These are phyloP conservation scores for Ensete glaucum DNA, from an alignment of 176 grass and related monocot species.

Conservation along the genomic window DNA sequence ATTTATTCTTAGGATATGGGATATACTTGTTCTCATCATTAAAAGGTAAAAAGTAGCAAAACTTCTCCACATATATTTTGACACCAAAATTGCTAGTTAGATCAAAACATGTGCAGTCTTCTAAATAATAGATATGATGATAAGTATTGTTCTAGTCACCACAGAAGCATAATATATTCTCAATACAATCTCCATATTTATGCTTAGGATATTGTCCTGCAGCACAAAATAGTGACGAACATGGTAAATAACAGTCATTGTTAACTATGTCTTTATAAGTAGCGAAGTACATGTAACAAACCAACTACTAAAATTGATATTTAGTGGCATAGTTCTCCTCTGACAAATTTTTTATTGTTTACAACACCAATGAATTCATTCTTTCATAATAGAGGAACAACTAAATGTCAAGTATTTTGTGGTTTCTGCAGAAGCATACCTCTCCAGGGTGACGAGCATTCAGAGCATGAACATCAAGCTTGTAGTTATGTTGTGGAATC, in stretches of 20 bases:
- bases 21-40: not conserved
- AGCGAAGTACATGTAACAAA: not conserved
- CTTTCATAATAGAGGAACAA: not conserved
- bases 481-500: constrained; percentile 94
- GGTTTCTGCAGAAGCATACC: constrained; percentile 31
- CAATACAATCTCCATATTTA: not conserved
- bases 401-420: not conserved
- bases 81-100: not conserved
- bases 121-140: too few species aligned
- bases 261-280: not conserved
- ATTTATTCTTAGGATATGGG: too few species aligned
- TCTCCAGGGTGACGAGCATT: constrained; percentile 81
- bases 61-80: not conserved
- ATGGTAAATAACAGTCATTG: not conserved
- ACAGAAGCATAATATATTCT: not conserved
- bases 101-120: not conserved
- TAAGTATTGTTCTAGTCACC: not conserved
- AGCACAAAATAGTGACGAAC: not conserved
- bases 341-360: not conserved
- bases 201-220: not conserved
- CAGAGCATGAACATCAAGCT: constrained; percentile 75
- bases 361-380: not conserved
- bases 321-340: not conserved
- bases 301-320: not conserved
- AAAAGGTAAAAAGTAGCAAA: not conserved